phyloP scores from a whole-genome alignment of 768 basidiomycete genomes.

The Lentinula aciculospora region DNA sequence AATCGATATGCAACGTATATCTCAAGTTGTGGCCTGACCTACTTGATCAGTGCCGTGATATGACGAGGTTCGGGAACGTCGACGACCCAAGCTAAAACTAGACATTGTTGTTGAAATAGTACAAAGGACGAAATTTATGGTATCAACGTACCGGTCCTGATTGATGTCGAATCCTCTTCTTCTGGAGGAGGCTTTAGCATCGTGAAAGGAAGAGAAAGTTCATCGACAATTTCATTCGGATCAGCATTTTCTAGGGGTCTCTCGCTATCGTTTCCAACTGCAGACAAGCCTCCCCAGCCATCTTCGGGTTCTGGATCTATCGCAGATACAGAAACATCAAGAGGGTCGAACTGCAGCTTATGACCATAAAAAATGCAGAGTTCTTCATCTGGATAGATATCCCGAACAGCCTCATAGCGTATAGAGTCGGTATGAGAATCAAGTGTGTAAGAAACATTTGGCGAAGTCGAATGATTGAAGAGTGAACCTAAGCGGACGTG shows the following conservation, averaged over 20 bases:
- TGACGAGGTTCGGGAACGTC: conserved; percentile 60
- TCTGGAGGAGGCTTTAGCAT: conserved; percentile 57
- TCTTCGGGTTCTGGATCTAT: conserved; percentile 26
- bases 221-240: conserved; percentile 43
- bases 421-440: conserved; percentile 54
- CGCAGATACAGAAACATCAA: conserved; percentile 16
- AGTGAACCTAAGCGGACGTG: conserved; percentile 51
- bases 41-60: conserved; percentile 63
- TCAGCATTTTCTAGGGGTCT: conserved; percentile 8
- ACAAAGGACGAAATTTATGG: not conserved
- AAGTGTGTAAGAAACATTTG: conserved; percentile 65
- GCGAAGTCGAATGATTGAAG: conserved; percentile 70
- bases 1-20: not conserved
- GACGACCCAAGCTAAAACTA: conserved; percentile 75
- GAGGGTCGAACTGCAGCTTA: conserved; percentile 57
- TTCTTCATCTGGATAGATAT: conserved; percentile 59
- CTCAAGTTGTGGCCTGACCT: conserved; percentile 10
- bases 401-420: conserved; percentile 49
- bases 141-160: conserved; percentile 55
- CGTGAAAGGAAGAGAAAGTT: conserved; percentile 61
- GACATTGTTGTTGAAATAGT: not conserved
- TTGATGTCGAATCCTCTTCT: conserved; percentile 51
- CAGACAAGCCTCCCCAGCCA: conserved; percentile 39
- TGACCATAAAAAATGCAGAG: conserved; percentile 76
- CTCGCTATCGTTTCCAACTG: not conserved